A percentile compares a stretch with the other conserved stretches of the same genome.
These are phyloP conservation scores for Fomitopsis schrenkii DNA, from an alignment of 1,284 basidiomycete genomes.

Conservation along the genomic window DNA sequence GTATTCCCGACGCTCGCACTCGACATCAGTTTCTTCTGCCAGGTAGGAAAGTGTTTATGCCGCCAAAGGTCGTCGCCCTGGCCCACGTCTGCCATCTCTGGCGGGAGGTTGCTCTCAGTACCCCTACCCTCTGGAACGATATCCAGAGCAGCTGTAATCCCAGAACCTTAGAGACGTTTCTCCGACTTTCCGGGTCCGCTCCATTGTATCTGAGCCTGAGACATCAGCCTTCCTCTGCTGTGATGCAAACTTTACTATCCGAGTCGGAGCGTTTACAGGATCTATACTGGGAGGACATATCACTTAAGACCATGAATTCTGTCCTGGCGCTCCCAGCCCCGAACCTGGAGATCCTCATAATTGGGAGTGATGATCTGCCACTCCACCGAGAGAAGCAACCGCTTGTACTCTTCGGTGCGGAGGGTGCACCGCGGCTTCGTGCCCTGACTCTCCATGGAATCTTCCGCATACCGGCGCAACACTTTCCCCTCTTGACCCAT, in stretches of 20 bases:
- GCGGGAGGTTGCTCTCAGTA: not conserved
- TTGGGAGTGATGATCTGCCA: not conserved
- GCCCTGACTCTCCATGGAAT: not conserved
- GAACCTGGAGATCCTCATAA: not conserved
- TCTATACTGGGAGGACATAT: not conserved
- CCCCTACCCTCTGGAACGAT: not conserved
- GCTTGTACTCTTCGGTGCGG: not conserved
- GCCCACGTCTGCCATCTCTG: not conserved
- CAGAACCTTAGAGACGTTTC: not conserved
- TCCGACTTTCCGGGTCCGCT: not conserved
- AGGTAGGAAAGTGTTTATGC: not conserved
- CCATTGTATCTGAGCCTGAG: not conserved
- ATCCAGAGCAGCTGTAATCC: not conserved
- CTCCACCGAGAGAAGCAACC: not conserved
- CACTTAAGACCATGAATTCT: not conserved
- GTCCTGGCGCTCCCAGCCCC: not conserved
- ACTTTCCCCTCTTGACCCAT: not conserved
- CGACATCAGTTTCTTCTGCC: not conserved
- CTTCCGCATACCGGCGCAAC: not conserved
- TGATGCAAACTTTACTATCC: not conserved
- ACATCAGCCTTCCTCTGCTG: not conserved
- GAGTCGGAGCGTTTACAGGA: not conserved
- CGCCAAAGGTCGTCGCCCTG: constrained; percentile 28
- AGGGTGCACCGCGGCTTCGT: not conserved
- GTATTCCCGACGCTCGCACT: too few relatives aligned